Evolutionary conservation across 352 stramenopile species (phyloP), one percentile per base, ranked within the genome.

Genomic region (Aphanomyces astaci): DNA sequence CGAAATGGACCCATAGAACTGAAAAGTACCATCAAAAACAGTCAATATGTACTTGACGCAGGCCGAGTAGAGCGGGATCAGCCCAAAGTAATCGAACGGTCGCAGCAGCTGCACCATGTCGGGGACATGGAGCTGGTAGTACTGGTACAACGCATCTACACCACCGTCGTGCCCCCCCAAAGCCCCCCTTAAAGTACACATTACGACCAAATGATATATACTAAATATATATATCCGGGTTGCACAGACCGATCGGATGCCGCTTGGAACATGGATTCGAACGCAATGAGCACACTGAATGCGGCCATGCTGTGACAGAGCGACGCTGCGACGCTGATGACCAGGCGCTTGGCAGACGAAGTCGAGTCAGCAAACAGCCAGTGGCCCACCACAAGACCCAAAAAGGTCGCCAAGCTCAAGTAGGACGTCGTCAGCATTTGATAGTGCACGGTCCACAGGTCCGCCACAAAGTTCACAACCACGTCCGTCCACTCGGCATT

Each of bases 21-120:
- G n/a, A 59, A 30, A 63, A 69, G 69, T 73, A 92, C 84, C 84
- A 69, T 94, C 85, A 68, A 91, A 94, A 57, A 94, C 80, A 27
- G 83, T 94, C 79, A 92, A 89, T 71, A 82, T 88, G 43, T 88
- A 63, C 67, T 79, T 77, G 75, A 92, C 83, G 32, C 88, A 87
- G 10, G 84, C 74, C 2, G 73, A 81, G 63, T 90, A 92, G 24
- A 90, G 46, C 13, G 78, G 78, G 1, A 76, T 73, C 4, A 92
- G 48, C 28, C 79, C 76, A 49, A 92, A 75, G 30, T 92, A 78
- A 64, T 92, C 84, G 59, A 89, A 87, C 48, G 77, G 72, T 10
- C 77, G 70, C 36, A 95, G 67, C 0, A 95, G 67, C 0, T 80
- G 75, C 15, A 85, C 86, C 45, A 89, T 84, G 28, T 87, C 78